Evolutionary conservation across 2,329 filamentous ascomycete species (phyloP).

Genomic region (Parafenestella ontariensis): DNA sequence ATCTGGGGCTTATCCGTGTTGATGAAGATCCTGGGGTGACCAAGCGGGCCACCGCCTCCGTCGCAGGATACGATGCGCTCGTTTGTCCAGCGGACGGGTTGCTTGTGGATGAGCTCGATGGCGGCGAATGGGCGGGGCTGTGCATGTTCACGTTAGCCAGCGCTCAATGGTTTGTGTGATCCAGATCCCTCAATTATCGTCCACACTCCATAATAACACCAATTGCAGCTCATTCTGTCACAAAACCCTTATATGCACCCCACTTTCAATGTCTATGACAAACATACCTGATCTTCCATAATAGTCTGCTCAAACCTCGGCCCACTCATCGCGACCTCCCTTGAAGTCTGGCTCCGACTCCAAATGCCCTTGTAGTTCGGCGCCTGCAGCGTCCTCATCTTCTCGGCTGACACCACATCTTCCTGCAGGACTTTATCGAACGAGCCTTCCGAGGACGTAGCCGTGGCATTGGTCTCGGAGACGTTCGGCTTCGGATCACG

Average conservation of each 20-base stretch:
- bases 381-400: constrained; percentile 72
- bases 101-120: constrained; percentile 94
- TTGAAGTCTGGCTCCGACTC: constrained; percentile 84
- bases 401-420: constrained; percentile 60
- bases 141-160: constrained; percentile 26
- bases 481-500: constrained; percentile 59
- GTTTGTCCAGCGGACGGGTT: constrained; percentile 92
- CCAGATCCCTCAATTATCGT: neutral
- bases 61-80: constrained; percentile 84
- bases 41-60: constrained; percentile 86
- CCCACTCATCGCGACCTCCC: constrained; percentile 85
- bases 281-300: constrained; percentile 83
- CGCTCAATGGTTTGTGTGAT: neutral
- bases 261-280: neutral
- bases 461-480: constrained; percentile 67
- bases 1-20: constrained; percentile 98
- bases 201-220: neutral
- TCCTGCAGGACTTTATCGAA: constrained; percentile 64
- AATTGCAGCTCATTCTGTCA: neutral
- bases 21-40: constrained; percentile 95
- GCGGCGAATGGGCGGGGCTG: constrained; percentile 89
- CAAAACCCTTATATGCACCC: neutral
- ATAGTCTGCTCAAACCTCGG: constrained; percentile 98
- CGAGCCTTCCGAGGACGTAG: constrained; percentile 59
- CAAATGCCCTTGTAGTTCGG: constrained; percentile 84